Evolutionary conservation across 345 rosid genomes (phyloP).

Genomic region (Leavenworthia alabamica): DNA sequence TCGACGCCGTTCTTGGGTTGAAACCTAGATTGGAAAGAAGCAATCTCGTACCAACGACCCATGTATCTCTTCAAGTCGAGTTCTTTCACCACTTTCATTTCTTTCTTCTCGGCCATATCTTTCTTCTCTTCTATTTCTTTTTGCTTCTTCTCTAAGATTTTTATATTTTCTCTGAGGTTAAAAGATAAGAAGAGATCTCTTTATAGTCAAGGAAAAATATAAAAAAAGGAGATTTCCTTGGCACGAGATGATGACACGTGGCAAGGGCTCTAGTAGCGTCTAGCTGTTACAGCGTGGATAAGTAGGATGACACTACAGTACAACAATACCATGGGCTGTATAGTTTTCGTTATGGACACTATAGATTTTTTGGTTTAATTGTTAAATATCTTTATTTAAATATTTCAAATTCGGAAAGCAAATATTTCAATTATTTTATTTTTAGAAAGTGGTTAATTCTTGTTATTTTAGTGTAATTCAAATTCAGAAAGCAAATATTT

Average conservation of each 20-base stretch:
- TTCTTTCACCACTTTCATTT: slow-evolving; percentile 68
- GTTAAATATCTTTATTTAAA: too few species aligned
- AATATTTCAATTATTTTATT: too few species aligned
- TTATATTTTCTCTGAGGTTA: slow-evolving; percentile 1
- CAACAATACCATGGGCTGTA: too few species aligned
- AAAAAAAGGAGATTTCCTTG: slow-evolving; percentile 28
- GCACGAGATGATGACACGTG: slow-evolving; percentile 29
- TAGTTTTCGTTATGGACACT: too few species aligned
- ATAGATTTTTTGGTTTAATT: too few species aligned
- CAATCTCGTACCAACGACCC: slow-evolving; percentile 97
- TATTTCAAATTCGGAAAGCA: too few species aligned
- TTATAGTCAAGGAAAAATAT: too few species aligned
- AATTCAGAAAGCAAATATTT: too few species aligned
- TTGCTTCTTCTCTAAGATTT: slow-evolving; percentile 4
- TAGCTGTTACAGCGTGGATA: background rate
- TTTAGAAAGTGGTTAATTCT: too few species aligned
- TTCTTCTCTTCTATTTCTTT: too few species aligned
- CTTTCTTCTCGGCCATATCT: slow-evolving; percentile 37
- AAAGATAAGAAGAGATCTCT: slow-evolving; percentile 1
- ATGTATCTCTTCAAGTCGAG: slow-evolving; percentile 64
- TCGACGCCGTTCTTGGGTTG: slow-evolving; percentile 71
- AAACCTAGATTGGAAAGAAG: slow-evolving; percentile 69
- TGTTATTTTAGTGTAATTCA: too few species aligned
- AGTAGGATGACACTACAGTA: background rate
- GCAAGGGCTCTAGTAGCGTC: slow-evolving; percentile 26